Evolutionary conservation across 179 eudicot genomes (phyloP).

Genomic region (Silene noctiflora): DNA sequence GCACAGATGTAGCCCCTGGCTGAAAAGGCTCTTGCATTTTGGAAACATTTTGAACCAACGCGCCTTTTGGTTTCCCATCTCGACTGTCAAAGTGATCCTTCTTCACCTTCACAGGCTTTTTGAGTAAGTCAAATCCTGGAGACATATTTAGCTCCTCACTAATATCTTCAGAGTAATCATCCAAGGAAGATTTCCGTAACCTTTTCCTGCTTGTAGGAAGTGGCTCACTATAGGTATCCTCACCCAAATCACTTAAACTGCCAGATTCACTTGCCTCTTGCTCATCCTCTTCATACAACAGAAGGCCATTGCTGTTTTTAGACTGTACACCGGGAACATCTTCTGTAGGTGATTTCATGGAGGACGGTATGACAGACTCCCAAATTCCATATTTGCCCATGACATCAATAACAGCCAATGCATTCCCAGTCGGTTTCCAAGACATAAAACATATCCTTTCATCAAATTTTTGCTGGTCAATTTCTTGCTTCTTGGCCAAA

Average conservation of each 20-base stretch:
- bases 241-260: conserved; percentile 76
- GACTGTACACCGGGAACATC: conserved; percentile 59
- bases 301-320: conserved; percentile 60
- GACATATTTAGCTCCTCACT: conserved; percentile 34
- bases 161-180: conserved; percentile 49
- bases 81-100: conserved; percentile 42
- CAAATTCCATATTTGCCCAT: conserved; percentile 93
- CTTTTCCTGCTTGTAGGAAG: conserved; percentile 71
- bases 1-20: conserved; percentile 86
- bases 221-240: conserved; percentile 62
- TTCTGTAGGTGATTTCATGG: conserved; percentile 94
- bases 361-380: conserved; percentile 82
- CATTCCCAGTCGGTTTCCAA: conserved; percentile 95
- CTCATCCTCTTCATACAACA: conserved; percentile 72
- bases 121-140: conserved; percentile 48
- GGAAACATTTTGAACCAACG: conserved; percentile 25
- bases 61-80: conserved; percentile 31
- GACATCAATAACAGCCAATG: conserved; percentile 85
- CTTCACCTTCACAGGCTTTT: conserved; percentile 43
- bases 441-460: conserved; percentile 77
- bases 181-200: conserved; percentile 52
- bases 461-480: conserved; percentile 88
- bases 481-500: conserved; percentile 68
- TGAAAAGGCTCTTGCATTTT: conserved; percentile 92
- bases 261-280: conserved; percentile 55